phyloP scores from a whole-genome alignment of 176 grass and related monocot genomes.

The Oryza coarctata region DNA sequence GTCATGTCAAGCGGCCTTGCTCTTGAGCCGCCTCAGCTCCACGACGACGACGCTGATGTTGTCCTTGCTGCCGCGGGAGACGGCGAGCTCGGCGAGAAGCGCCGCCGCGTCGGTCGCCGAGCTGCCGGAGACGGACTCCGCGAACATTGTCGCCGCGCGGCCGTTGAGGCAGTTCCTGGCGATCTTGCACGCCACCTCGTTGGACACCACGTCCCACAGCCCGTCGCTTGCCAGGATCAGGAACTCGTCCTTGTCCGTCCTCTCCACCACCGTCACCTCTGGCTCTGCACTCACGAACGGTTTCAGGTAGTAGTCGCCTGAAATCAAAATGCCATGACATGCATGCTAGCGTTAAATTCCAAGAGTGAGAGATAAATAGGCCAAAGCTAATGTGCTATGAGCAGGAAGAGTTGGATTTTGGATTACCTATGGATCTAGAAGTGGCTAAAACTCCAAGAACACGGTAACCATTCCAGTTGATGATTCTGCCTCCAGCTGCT shows the following conservation, averaged over 20 bases:
- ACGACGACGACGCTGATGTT: slow-evolving; percentile 81
- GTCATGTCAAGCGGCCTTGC: neutral
- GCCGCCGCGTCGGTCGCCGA: slow-evolving; percentile 50
- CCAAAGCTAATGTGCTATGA: neutral
- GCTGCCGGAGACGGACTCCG: slow-evolving; percentile 33
- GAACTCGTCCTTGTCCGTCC: slow-evolving; percentile 65
- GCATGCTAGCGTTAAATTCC: neutral
- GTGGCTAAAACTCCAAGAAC: slow-evolving; percentile 66
- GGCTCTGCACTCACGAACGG: slow-evolving; percentile 64
- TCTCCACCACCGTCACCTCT: slow-evolving; percentile 52
- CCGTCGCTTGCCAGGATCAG: slow-evolving; percentile 71
- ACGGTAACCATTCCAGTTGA: slow-evolving; percentile 68
- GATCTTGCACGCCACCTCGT: slow-evolving; percentile 59
- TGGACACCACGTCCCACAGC: slow-evolving; percentile 78
- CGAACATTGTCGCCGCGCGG: slow-evolving; percentile 32
- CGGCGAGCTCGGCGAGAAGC: slow-evolving; percentile 55
- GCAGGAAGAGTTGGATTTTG: neutral
- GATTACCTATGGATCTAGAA: slow-evolving; percentile 69
- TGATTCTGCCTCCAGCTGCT: slow-evolving; percentile 59
- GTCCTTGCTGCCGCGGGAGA: slow-evolving; percentile 66
- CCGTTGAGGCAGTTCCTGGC: slow-evolving; percentile 51
- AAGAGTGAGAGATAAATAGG: neutral
- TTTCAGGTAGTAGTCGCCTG: slow-evolving; percentile 82
- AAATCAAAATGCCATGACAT: neutral
- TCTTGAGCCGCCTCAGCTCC: slow-evolving; percentile 44